Conservation (phyloP, 2,329 filamentous ascomycete genomes). For the Arthroderma sp. region DNA sequence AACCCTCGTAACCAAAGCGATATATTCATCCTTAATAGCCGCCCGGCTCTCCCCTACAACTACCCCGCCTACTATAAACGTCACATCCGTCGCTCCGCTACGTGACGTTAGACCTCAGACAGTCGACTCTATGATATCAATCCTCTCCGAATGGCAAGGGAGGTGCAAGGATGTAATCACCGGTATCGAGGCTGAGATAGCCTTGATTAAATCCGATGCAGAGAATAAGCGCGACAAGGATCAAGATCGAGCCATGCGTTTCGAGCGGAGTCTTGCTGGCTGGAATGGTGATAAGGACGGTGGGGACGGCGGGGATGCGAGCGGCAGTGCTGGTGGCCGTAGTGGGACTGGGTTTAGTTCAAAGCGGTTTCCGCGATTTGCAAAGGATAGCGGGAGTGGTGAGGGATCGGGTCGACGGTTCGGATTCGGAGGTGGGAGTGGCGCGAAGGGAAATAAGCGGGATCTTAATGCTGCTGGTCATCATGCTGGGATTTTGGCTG, state of each 20-base stretch:
- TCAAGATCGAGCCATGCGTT: conserved; percentile 33
- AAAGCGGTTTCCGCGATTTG: conserved; percentile 7
- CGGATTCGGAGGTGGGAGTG: conserved; percentile 6
- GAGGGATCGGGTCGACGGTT: conserved; percentile 1
- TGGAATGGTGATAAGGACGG: conserved; percentile 15
- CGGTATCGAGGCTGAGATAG: conserved; percentile 65
- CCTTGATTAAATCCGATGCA: conserved; percentile 48
- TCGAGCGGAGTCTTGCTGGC: conserved; percentile 38
- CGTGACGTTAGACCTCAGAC: conserved; percentile 69
- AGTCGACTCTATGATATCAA: conserved; percentile 53
- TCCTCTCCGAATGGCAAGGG: conserved; percentile 61
- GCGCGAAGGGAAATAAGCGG: conserved; percentile 9
- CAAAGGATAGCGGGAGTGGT: conserved; percentile 3
- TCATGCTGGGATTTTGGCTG: background rate
- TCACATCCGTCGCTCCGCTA: conserved; percentile 69
- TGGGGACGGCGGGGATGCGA: conserved; percentile 13
- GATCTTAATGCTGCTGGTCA: conserved; percentile 9
- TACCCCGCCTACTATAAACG: conserved; percentile 56
- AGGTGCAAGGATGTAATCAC: conserved; percentile 62
- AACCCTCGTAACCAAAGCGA: conserved; percentile 69
- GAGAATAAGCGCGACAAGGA: conserved; percentile 40
- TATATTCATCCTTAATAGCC: conserved; percentile 71
- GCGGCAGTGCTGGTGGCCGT: conserved; percentile 16
- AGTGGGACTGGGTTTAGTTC: background rate
- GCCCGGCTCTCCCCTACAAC: conserved; percentile 85